phyloP scores from a whole-genome alignment of 2,329 filamentous ascomycete species.

The Ceratocystis alfenasii region DNA sequence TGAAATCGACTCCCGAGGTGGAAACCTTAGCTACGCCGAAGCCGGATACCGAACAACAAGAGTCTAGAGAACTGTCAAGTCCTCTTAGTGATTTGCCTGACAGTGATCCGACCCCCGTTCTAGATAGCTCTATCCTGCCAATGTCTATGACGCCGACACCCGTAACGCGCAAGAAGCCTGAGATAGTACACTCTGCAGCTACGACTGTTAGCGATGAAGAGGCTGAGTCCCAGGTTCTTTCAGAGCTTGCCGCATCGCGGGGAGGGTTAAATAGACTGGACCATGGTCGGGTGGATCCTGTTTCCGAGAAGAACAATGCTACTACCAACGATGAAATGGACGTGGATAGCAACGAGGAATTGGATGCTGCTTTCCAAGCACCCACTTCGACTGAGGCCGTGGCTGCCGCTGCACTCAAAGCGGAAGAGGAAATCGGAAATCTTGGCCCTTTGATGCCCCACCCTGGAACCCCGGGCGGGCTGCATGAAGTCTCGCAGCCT shows the following conservation, averaged over 20 bases:
- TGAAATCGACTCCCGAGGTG: not conserved
- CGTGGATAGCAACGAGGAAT: not conserved
- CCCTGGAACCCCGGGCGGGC: not conserved
- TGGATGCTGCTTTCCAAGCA: not conserved
- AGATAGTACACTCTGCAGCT: not conserved
- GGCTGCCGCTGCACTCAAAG: slow-evolving; percentile 1
- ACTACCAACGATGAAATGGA: not conserved
- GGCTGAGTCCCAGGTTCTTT: slow-evolving; percentile 33
- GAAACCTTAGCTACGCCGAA: not conserved
- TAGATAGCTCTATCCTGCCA: not conserved
- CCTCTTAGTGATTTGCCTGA: slow-evolving; percentile 19
- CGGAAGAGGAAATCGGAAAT: not conserved
- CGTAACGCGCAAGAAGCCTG: too few relatives aligned
- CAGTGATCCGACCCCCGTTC: not conserved
- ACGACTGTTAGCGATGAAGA: slow-evolving; percentile 14
- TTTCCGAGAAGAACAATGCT: not conserved
- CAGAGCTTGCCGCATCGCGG: slow-evolving; percentile 32
- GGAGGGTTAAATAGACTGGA: not conserved
- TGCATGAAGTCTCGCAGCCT: not conserved
- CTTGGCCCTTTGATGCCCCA: not conserved
- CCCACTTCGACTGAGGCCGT: not conserved
- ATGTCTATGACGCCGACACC: not conserved
- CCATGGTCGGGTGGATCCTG: not conserved
- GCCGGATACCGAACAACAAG: slow-evolving; percentile 21
- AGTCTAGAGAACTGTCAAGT: slow-evolving; percentile 21